Evolutionary conservation across 208 protist genomes (phyloP).

Genomic region (Leishmania martiniquensis): DNA sequence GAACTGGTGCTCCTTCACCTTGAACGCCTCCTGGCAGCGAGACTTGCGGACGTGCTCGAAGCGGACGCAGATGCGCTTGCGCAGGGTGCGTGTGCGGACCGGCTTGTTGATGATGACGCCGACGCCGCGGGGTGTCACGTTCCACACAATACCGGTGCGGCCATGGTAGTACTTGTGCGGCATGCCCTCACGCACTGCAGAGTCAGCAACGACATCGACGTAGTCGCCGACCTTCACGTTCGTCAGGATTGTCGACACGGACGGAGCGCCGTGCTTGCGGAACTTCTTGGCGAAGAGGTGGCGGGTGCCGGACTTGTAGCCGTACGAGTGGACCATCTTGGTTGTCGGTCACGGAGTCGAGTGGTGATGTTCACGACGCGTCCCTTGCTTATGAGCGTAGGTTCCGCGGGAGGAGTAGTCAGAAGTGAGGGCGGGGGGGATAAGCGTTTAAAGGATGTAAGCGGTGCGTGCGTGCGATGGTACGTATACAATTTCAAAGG

Average conservation of each 20-base stretch:
- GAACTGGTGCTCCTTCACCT: slow-evolving; percentile 84
- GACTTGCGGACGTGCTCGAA: slow-evolving; percentile 99
- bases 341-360: background rate
- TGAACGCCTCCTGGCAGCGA: slow-evolving; percentile 92
- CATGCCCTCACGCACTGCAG: slow-evolving; percentile 99
- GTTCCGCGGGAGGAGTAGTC: background rate
- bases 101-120: slow-evolving; percentile 99
- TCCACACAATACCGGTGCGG: slow-evolving; percentile 99
- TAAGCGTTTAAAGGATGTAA: background rate
- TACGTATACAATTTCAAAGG: background rate
- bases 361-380: background rate
- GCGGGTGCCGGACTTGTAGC: slow-evolving; percentile 97
- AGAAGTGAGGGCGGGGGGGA: background rate
- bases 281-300: slow-evolving; percentile 98
- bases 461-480: background rate
- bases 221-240: slow-evolving; percentile 99
- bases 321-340: slow-evolving; percentile 94
- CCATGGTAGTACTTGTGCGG: slow-evolving; percentile 99
- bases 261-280: slow-evolving; percentile 93
- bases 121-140: slow-evolving; percentile 98
- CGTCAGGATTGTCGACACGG: slow-evolving; percentile 96
- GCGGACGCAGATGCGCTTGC: slow-evolving; percentile 99
- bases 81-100: slow-evolving; percentile 97
- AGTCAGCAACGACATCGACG: slow-evolving; percentile 99
- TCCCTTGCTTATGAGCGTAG: background rate